Percentiles rank a stretch among this genome's conserved stretches.
Evolutionary conservation across 2,329 filamentous ascomycete genomes (phyloP).

Genomic region (Aspergillus sp.): DNA sequence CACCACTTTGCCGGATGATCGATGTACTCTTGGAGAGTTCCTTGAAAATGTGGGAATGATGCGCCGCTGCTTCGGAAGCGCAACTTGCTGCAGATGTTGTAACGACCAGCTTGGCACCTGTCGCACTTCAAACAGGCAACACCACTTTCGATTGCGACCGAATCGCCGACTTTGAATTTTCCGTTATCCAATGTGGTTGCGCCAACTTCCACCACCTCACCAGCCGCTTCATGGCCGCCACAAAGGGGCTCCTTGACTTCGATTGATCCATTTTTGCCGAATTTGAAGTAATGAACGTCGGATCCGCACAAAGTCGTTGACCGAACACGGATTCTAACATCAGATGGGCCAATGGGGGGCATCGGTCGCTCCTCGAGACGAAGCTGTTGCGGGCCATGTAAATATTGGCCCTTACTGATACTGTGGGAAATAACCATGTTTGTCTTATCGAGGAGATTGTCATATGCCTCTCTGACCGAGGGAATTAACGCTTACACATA

Average conservation of each 20-base stretch:
- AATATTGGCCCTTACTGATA: not conserved
- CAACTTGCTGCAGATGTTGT: conserved; percentile 60
- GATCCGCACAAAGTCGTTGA: conserved; percentile 61
- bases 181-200: conserved; percentile 17
- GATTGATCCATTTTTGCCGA: conserved; percentile 49
- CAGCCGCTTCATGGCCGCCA: conserved; percentile 67
- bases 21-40: conserved; percentile 58
- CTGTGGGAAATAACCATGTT: not conserved
- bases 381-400: not conserved
- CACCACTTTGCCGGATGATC: conserved; percentile 61
- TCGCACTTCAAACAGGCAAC: conserved; percentile 51
- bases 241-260: conserved; percentile 44
- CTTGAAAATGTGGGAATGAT: conserved; percentile 60
- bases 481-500: too few species aligned
- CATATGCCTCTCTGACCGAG: too few species aligned
- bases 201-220: conserved; percentile 62
- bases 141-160: conserved; percentile 51
- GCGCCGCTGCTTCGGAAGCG: conserved; percentile 60
- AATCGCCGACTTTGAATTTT: conserved; percentile 2
- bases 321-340: conserved; percentile 55
- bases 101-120: conserved; percentile 51
- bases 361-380: not conserved
- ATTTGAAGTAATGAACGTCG: conserved; percentile 71
- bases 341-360: conserved; percentile 23
- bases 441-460: not conserved